Conservation (phyloP, 176 grass and related monocot species). For the Bonia amplexicaulis region DNA sequence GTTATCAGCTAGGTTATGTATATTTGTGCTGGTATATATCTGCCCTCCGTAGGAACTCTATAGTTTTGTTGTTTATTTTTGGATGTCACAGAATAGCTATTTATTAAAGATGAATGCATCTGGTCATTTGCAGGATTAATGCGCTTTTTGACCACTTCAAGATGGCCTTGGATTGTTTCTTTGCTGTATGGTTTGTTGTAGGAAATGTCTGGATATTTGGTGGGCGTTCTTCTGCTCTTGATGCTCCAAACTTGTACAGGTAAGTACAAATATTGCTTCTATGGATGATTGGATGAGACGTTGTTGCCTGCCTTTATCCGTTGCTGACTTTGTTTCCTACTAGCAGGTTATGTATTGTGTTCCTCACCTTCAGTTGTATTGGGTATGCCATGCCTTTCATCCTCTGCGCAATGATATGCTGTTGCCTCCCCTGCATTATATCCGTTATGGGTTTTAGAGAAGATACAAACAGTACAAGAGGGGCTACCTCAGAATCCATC, state of each 20-base stretch:
- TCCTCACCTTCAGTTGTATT: slow-evolving; percentile 95
- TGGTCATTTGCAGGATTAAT: slow-evolving; percentile 64
- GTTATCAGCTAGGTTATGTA: neutral
- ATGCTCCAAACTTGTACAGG: slow-evolving; percentile 97
- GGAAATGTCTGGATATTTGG: slow-evolving; percentile 98
- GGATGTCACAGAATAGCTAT: slow-evolving; percentile 6
- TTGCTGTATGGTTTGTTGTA: slow-evolving; percentile 96
- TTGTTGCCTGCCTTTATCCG: neutral
- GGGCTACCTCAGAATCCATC: slow-evolving; percentile 82
- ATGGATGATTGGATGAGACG: neutral
- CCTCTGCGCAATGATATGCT: slow-evolving; percentile 91
- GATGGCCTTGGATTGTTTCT: slow-evolving; percentile 97
- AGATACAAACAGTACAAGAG: slow-evolving; percentile 68
- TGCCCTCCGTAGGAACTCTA: neutral
- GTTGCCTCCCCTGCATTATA: slow-evolving; percentile 84
- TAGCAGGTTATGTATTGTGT: slow-evolving; percentile 88
- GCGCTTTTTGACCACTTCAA: slow-evolving; percentile 95
- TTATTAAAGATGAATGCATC: neutral
- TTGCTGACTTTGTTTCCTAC: slow-evolving; percentile 26
- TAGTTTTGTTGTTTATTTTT: slow-evolving; percentile 1
- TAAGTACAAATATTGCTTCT: slow-evolving; percentile 3
- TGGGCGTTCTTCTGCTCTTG: slow-evolving; percentile 54
- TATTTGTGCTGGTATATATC: neutral
- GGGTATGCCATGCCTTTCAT: slow-evolving; percentile 97
- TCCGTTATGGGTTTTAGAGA: slow-evolving; percentile 92